phyloP scores from a whole-genome alignment of 1,284 basidiomycete genomes.

The Puccinia polysora region DNA sequence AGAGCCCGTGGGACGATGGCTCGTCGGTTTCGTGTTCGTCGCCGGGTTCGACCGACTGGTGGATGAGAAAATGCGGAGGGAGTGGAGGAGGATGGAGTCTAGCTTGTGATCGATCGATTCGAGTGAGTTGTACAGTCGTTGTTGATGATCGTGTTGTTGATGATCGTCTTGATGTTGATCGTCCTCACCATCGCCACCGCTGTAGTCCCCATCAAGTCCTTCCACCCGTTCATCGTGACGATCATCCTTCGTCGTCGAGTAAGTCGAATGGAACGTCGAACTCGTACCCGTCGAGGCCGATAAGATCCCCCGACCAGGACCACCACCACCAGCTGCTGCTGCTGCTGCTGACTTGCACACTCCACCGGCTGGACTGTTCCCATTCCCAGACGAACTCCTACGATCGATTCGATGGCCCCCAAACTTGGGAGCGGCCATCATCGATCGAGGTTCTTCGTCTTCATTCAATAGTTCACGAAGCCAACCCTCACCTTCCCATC shows the following conservation, averaged over 20 bases:
- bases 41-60: too few relatives aligned
- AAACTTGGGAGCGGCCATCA: not conserved
- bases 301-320: not conserved
- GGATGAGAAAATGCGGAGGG: too few relatives aligned
- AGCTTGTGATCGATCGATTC: too few relatives aligned
- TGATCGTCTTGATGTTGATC: constrained; percentile 2
- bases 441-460: constrained; percentile 7
- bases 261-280: not conserved
- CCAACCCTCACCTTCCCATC: too few relatives aligned
- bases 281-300: not conserved
- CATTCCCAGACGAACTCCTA: not conserved
- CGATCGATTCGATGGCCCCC: not conserved
- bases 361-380: not conserved
- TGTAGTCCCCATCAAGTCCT: too few relatives aligned
- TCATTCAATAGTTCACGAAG: not conserved
- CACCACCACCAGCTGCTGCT: not conserved
- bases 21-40: too few relatives aligned
- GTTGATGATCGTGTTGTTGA: too few relatives aligned
- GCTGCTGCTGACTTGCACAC: not conserved
- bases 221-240: too few relatives aligned
- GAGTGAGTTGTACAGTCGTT: not conserved
- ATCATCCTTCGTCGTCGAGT: not conserved
- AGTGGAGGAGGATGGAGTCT: too few relatives aligned
- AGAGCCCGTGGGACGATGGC: too few relatives aligned
- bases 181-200: not conserved